Base-by-base conservation (phyloP, 2,329 filamentous ascomycete species). In the Pestalotiopsis sp. region DNA sequence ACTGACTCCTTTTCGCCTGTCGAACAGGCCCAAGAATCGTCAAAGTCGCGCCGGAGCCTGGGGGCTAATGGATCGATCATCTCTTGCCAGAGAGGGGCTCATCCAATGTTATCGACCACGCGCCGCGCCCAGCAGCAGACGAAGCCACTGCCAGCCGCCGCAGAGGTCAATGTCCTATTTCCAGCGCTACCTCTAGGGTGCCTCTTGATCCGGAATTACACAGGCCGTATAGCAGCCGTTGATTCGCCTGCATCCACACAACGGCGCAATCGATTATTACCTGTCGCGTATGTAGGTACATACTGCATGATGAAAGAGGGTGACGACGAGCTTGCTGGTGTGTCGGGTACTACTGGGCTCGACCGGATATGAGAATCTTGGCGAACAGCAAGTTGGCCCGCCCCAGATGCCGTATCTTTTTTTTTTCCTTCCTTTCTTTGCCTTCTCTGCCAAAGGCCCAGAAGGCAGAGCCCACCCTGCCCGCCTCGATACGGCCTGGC, bases 361-460 rank as follows among this genome's bases (percentile, higher is more conserved):
- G 30, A 17, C 44, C 58, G 58, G 58, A 61, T 61, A 61, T 61
- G 58, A 61, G 58, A 20, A 39, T 39, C 58, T 39, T 61, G 58
- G 26, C 30, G 20, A 9, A 52, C 44, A 61, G 30, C 26, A 40
- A 35, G 17, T 35, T 61, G 58, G n/a, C 58, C 24, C 35, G 58
- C 58, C 13, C 26, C 26, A 35, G 24, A 20, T 39, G 4, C 22
- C 56, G 26, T 58, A 58, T n/a, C 17, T 17, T 20, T n/a, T n/a
- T n/a, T 52, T 52, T 52, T 52, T 44, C 17, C 17, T 44, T 44
- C 4, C 17, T 52, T 52, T 44, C 17, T 44, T 44, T 44, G 13
- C 17, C 44, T n/a, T 52, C 17, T n/a, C 20, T 52, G 44, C 17
- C 20, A 52, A 35, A 35, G 30, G 30, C 44, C 44, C 20, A 52